phyloP scores from a whole-genome alignment of 1,284 basidiomycete species.

The Clitocybe nebularis region DNA sequence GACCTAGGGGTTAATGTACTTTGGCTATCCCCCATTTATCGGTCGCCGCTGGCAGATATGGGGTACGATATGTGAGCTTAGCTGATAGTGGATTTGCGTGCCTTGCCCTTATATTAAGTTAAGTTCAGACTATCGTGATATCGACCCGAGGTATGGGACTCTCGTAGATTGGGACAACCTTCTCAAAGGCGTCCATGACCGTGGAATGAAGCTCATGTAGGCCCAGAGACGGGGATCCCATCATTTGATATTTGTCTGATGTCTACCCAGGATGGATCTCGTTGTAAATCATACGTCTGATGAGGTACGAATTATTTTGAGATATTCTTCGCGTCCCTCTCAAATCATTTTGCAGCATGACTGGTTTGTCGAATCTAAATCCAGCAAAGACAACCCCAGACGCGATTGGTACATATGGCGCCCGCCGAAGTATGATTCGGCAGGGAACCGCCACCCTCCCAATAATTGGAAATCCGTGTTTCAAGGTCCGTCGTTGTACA shows the following conservation, averaged over 20 bases:
- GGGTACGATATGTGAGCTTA: constrained; percentile 62
- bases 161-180: constrained; percentile 71
- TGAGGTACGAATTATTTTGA: constrained; percentile 37
- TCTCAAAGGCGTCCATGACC: constrained; percentile 52
- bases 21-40: constrained; percentile 77
- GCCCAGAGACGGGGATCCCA: constrained; percentile 16
- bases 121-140: constrained; percentile 67
- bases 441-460: constrained; percentile 56
- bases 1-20: constrained; percentile 69
- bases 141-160: constrained; percentile 73
- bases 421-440: constrained; percentile 50
- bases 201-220: constrained; percentile 70
- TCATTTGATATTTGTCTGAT: constrained; percentile 6
- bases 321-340: not conserved
- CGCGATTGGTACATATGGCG: constrained; percentile 79
- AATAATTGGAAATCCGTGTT: constrained; percentile 75
- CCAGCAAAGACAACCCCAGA: constrained; percentile 55
- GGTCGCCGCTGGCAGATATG: constrained; percentile 68
- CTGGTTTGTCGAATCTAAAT: constrained; percentile 71
- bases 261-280: constrained; percentile 59
- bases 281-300: constrained; percentile 82
- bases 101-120: not conserved
- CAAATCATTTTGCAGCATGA: constrained; percentile 55
- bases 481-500: constrained; percentile 38
- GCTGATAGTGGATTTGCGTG: not conserved